Evolutionary conservation across 768 basidiomycete species (phyloP).

Genomic region (Hericium rajendrae): DNA sequence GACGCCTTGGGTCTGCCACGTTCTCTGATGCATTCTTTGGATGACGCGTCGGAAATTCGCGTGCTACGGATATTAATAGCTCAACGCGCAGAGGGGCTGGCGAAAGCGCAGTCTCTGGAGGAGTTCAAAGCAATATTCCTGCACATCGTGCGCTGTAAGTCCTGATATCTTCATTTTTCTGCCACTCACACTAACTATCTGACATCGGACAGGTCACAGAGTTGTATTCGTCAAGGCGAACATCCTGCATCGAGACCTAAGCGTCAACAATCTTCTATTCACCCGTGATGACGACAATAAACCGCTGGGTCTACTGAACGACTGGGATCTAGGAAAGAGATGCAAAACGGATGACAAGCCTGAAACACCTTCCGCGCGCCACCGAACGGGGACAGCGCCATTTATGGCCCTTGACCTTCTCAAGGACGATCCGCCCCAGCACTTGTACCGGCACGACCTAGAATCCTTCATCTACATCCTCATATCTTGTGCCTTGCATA

Average conservation of each 20-base stretch:
- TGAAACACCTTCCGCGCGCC: no score
- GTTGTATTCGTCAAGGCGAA: neutral
- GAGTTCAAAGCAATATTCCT: neutral
- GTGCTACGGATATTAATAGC: neutral
- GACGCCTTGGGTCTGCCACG: neutral
- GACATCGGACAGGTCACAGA: neutral
- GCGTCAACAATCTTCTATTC: neutral
- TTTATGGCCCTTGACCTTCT: no score
- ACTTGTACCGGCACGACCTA: no score
- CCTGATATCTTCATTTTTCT: no score
- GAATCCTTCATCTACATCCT: no score
- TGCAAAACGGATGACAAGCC: no score
- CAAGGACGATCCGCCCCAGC: no score
- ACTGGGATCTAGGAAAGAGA: neutral
- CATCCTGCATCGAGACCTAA: neutral
- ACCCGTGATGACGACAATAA: neutral
- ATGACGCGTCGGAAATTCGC: neutral
- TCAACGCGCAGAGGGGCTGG: neutral
- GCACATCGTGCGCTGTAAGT: neutral
- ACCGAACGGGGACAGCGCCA: no score
- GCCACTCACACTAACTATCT: neutral
- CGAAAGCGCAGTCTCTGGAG: neutral
- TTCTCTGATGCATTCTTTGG: neutral
- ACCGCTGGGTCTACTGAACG: neutral
- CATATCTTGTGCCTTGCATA: no score